These are phyloP conservation scores for Penicillium sp. DNA, from an alignment of 2,329 filamentous ascomycete species.

Conservation along the genomic window DNA sequence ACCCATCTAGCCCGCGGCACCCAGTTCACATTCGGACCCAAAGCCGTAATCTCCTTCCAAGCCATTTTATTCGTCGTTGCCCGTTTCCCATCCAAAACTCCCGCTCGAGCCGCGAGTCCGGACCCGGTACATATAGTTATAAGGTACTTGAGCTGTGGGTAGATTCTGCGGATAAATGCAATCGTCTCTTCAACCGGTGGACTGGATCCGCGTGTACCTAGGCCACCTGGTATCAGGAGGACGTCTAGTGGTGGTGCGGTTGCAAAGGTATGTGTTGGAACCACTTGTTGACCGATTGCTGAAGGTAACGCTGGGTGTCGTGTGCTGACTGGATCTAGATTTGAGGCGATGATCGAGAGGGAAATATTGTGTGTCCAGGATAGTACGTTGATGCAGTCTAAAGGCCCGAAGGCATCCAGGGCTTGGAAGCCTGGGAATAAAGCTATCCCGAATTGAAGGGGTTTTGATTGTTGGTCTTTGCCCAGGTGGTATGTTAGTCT, in stretches of 20 bases:
- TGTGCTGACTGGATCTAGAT: slow-evolving; percentile 31
- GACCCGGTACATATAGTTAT: slow-evolving; percentile 64
- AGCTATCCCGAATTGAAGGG: slow-evolving; percentile 17
- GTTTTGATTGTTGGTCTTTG: not conserved
- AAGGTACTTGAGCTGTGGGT: slow-evolving; percentile 49
- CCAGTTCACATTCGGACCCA: slow-evolving; percentile 54
- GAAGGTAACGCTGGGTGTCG: slow-evolving; percentile 22
- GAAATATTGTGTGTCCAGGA: slow-evolving; percentile 17
- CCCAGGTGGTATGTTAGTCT: no score
- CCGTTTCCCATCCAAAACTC: slow-evolving; percentile 53
- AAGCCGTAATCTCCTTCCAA: slow-evolving; percentile 47
- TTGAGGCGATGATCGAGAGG: slow-evolving; percentile 30
- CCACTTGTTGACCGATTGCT: slow-evolving; percentile 32
- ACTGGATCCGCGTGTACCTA: slow-evolving; percentile 39
- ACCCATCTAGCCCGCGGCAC: slow-evolving; percentile 58
- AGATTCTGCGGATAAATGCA: slow-evolving; percentile 44
- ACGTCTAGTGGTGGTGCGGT: slow-evolving; percentile 53
- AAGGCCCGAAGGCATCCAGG: slow-evolving; percentile 43
- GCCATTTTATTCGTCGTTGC: slow-evolving; percentile 63
- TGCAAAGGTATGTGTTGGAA: slow-evolving; percentile 53
- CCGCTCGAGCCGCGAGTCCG: slow-evolving; percentile 53
- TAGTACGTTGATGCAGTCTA: slow-evolving; percentile 42
- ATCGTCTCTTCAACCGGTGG: slow-evolving; percentile 35
- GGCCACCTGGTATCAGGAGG: slow-evolving; percentile 60
- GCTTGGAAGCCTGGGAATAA: slow-evolving; percentile 42